Conservation (phyloP, 345 rosid genomes). For the Eucalyptus dawsonii region DNA sequence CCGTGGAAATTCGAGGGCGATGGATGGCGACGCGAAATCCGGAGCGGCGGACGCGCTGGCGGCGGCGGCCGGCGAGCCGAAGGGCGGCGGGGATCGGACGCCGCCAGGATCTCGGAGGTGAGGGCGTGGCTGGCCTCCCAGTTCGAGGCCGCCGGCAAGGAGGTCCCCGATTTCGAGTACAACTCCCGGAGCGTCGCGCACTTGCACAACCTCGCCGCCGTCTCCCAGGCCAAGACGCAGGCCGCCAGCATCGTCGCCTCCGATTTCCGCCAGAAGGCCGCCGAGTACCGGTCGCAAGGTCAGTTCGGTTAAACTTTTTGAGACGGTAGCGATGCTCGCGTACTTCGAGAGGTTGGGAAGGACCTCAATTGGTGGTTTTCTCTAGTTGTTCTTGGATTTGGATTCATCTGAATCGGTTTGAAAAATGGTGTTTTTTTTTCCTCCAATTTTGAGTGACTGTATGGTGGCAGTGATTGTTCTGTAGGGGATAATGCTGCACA, state of each 20-base stretch:
- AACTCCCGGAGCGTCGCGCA: constrained; percentile 74
- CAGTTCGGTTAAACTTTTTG: not conserved
- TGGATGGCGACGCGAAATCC: not conserved
- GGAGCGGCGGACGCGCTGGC: not conserved
- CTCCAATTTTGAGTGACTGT: not conserved
- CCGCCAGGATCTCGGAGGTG: constrained; percentile 65
- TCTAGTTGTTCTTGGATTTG: not conserved
- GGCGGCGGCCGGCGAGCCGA: not conserved
- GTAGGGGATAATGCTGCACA: not conserved
- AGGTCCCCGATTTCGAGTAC: constrained; percentile 74
- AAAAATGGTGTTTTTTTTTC: not conserved
- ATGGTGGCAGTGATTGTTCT: not conserved
- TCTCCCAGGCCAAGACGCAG: constrained; percentile 78
- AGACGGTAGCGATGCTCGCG: not conserved
- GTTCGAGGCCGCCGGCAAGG: constrained; percentile 73
- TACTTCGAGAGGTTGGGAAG: not conserved
- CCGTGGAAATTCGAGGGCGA: not conserved
- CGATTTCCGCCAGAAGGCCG: constrained; percentile 84
- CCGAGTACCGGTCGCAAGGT: constrained; percentile 92
- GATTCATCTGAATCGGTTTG: not conserved
- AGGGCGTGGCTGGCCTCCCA: constrained; percentile 77
- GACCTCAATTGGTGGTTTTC: not conserved
- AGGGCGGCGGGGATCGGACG: constrained; percentile 19
- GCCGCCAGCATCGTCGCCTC: constrained; percentile 81
- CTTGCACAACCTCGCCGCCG: constrained; percentile 61